Base-by-base conservation (phyloP, 345 rosid species). In the Citrus medica region DNA sequence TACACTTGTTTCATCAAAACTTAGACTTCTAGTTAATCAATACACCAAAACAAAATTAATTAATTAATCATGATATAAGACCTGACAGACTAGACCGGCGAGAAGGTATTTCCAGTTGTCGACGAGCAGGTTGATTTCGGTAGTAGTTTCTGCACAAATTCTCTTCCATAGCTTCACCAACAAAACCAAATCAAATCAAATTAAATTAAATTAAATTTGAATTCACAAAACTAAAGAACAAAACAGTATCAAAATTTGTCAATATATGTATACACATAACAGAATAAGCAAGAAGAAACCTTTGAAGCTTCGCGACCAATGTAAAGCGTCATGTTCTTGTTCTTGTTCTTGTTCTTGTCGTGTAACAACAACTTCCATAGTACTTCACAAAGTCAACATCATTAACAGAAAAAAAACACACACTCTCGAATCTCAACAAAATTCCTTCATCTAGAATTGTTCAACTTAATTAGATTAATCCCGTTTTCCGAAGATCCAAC, bases 251-350 rank as follows among this genome's bases (percentile, higher is more conserved):
- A 13, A 64, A 72, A 63, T 60, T 14, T 59, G 22, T n/a, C 51
- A 13, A 46, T 46, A 46, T 3, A 46, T 46, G 46, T 9, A 46
- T 6, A 6, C 9, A 71, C 51, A 7, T 30, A 51, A 16, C 60
- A 40, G 46, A 56, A 65, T 24, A 32, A 72, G 9, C 27, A 28
- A 78, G 8, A 30, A 37, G n/a, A 70, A 77, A 91, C 93, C 97
- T 94, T 92, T 2, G 98, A 93, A 90, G 98, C 91, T 88, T 95
- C 98, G 76, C 98, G 98, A 79, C 97, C 90, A 86, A 95, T 91
- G 91, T 92, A 95, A 88, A 90, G 83, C 84, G 92, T 90, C 99
- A 95, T 95, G 81, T 78, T 83, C 59, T 32, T 53, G 58, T 17
- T 42, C 51, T 32, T 53, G 58, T 17, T 42, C 51, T 66, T 58